phyloP scores from a whole-genome alignment of 805 yeast species.

The Candida ponderosae region DNA sequence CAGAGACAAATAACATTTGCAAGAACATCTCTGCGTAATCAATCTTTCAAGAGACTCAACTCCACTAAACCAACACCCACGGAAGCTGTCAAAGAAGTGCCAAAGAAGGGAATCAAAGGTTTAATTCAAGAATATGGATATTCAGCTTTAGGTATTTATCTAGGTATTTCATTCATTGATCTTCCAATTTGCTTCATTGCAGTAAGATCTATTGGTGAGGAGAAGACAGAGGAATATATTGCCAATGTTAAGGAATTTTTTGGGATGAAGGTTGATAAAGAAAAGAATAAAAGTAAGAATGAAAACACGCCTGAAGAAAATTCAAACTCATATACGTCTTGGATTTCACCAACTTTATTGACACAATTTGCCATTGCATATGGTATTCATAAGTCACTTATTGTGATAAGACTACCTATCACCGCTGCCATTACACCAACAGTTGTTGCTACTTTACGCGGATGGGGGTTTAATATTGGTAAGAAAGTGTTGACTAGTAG shows the following conservation, averaged over 20 bases:
- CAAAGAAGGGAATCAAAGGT: constrained; percentile 37
- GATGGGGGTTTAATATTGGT: constrained; percentile 78
- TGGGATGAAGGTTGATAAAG: constrained; percentile 41
- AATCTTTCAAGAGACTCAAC: not conserved
- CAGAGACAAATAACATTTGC: not conserved
- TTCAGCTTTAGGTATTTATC: constrained; percentile 81
- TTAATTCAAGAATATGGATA: constrained; percentile 84
- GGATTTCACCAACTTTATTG: constrained; percentile 37
- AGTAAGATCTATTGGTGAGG: constrained; percentile 87
- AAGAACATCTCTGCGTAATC: not conserved
- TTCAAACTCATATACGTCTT: constrained; percentile 5
- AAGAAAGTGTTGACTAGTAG: constrained; percentile 36
- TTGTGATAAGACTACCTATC: constrained; percentile 77
- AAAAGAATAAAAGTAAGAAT: constrained; percentile 21
- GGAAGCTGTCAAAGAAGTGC: constrained; percentile 2
- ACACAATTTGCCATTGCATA: constrained; percentile 89
- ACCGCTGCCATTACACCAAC: constrained; percentile 90
- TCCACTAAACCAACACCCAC: not conserved
- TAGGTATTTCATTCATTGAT: constrained; percentile 67
- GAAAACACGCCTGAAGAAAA: constrained; percentile 7
- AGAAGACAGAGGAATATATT: constrained; percentile 62
- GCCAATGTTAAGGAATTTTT: constrained; percentile 48
- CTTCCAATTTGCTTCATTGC: constrained; percentile 74
- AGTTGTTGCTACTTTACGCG: constrained; percentile 54
- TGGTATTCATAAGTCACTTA: constrained; percentile 83